phyloP scores from a whole-genome alignment of 306 rosid species.

The Dryas octopetala region DNA sequence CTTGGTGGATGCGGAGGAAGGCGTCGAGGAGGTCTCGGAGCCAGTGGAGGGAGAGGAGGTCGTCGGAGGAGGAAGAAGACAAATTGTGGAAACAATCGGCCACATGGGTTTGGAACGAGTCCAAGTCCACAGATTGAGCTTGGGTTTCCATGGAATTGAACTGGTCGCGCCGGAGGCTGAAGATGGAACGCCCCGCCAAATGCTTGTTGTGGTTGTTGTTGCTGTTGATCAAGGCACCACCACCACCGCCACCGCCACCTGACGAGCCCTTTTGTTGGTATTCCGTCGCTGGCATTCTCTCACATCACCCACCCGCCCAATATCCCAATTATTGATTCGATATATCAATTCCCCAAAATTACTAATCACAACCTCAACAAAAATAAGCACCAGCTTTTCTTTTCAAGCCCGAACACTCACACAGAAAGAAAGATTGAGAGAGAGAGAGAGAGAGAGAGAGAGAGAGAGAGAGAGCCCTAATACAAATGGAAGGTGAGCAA shows the following conservation, averaged over 20 bases:
- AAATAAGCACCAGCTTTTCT: too few relatives aligned
- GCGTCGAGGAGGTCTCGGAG: constrained; percentile 64
- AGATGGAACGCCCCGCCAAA: constrained; percentile 56
- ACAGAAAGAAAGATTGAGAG: not conserved
- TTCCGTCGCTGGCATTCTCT: constrained; percentile 68
- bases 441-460: constrained; percentile 7
- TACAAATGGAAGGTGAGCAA: not conserved
- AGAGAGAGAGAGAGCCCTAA: constrained; percentile 1
- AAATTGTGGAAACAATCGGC: constrained; percentile 49
- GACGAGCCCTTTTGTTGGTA: constrained; percentile 49
- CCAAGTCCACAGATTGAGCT: constrained; percentile 45
- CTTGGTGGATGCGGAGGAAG: constrained; percentile 63
- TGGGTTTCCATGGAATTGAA: constrained; percentile 53
- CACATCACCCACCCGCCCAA: constrained; percentile 1
- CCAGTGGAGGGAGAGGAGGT: constrained; percentile 71
- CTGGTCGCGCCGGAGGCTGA: constrained; percentile 43
- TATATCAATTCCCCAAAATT: too few relatives aligned
- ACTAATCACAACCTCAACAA: too few relatives aligned
- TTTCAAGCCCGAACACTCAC: too few relatives aligned
- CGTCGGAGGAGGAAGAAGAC: constrained; percentile 29
- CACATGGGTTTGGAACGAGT: constrained; percentile 60
- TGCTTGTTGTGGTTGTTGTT: constrained; percentile 13
- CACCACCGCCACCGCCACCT: constrained; percentile 18
- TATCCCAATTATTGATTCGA: too few relatives aligned
- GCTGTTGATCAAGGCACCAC: too few relatives aligned